Evolutionary conservation across 306 rosid species (phyloP).

Genomic region (Cucurbita ficifolia): DNA sequence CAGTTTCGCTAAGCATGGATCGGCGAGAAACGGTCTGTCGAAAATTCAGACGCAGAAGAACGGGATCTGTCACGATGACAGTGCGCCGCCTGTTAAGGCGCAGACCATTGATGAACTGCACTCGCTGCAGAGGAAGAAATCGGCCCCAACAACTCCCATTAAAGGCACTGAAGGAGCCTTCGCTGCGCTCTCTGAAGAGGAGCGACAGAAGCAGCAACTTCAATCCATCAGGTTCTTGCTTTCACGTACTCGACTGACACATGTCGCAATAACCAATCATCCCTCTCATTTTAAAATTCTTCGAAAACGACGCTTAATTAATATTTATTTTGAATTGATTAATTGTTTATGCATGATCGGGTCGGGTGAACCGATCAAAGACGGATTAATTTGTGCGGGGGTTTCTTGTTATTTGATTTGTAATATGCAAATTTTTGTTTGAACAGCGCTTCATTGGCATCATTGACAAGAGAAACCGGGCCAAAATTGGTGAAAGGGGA

Average conservation of each 20-base stretch:
- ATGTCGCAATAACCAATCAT: not conserved
- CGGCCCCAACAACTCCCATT: constrained; percentile 62
- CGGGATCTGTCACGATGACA: constrained; percentile 66
- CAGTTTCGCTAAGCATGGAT: constrained; percentile 12
- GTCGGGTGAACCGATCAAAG: not conserved
- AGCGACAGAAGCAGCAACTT: constrained; percentile 50
- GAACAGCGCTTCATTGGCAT: constrained; percentile 79
- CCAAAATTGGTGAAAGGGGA: constrained; percentile 84
- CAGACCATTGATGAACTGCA: constrained; percentile 75
- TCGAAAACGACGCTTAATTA: not conserved
- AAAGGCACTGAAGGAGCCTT: constrained; percentile 20
- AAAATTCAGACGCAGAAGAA: constrained; percentile 35
- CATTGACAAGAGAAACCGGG: constrained; percentile 81
- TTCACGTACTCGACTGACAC: not conserved
- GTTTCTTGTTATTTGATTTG: not conserved
- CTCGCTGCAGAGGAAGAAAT: constrained; percentile 59
- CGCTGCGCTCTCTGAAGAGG: constrained; percentile 34
- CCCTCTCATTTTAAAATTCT: not conserved
- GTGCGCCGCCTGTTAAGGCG: constrained; percentile 52
- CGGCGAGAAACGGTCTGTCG: constrained; percentile 27
- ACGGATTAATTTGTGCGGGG: not conserved
- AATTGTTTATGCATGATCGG: not conserved
- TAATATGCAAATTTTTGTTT: not conserved
- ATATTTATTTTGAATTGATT: not conserved
- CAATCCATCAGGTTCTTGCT: constrained; percentile 55